A percentile compares a stretch with the other conserved stretches of the same genome.
phyloP scores from a whole-genome alignment of 441 rosid species.

The Iberis amara region DNA sequence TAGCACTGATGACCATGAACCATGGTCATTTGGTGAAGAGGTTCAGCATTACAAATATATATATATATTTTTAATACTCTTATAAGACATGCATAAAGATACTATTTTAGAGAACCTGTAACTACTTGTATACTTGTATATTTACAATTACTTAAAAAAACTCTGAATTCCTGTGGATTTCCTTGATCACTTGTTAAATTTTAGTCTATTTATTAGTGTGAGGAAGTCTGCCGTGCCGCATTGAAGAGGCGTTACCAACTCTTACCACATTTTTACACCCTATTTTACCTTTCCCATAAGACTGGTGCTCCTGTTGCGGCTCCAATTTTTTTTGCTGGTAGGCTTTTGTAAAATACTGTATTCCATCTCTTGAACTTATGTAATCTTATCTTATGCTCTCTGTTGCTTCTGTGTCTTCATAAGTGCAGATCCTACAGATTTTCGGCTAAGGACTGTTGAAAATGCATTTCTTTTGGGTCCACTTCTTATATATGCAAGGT shows the following conservation, averaged over 20 bases:
- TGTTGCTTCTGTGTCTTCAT: constrained; percentile 12
- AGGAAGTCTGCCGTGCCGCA: constrained; percentile 90
- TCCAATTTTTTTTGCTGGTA: constrained; percentile 86
- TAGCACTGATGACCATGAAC: constrained; percentile 75
- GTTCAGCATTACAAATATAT: constrained; percentile 27
- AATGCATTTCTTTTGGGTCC: constrained; percentile 88
- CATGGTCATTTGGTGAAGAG: constrained; percentile 99
- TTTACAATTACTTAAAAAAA: constrained; percentile 6
- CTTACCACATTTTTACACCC: constrained; percentile 78
- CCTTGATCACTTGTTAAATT: neutral
- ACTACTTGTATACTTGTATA: neutral
- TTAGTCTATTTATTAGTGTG: constrained; percentile 50
- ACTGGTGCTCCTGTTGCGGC: constrained; percentile 74
- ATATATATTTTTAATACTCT: neutral
- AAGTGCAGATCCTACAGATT: constrained; percentile 71
- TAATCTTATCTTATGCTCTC: constrained; percentile 8
- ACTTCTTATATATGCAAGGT: constrained; percentile 69
- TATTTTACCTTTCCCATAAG: constrained; percentile 83
- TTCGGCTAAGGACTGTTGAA: constrained; percentile 60
- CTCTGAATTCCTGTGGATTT: neutral
- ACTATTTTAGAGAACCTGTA: neutral
- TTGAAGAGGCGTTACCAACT: constrained; percentile 87
- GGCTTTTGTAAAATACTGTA: constrained; percentile 3
- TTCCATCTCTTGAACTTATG: constrained; percentile 25
- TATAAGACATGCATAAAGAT: neutral